phyloP scores from a whole-genome alignment of 163 green algal species.

The Chlamydomonas reinhardtii region DNA sequence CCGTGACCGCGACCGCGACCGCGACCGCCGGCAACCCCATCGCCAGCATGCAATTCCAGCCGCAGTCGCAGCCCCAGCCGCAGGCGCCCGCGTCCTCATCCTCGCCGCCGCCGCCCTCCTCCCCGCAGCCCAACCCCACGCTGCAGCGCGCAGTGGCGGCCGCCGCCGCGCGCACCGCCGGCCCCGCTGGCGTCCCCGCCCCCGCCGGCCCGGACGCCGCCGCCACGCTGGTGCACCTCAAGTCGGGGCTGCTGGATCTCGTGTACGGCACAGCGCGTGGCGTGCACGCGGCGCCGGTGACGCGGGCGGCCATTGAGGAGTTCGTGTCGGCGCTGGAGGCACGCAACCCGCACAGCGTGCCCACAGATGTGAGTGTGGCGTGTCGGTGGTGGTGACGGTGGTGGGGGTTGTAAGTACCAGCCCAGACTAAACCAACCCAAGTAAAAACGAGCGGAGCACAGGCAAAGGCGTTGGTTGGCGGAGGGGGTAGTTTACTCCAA shows the following conservation, averaged over 20 bases:
- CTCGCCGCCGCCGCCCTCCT: no score
- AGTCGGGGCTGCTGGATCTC: constrained; percentile 80
- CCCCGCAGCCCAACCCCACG: no score
- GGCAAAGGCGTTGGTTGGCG: no score
- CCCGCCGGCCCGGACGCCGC: neutral
- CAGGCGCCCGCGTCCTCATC: no score
- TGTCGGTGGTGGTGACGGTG: no score
- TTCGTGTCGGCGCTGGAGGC: constrained; percentile 85
- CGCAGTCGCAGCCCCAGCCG: neutral
- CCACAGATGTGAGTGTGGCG: constrained; percentile 49
- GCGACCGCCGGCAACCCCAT: neutral
- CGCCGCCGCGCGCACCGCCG: neutral
- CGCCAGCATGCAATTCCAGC: no score
- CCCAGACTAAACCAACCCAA: no score
- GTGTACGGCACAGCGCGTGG: constrained; percentile 85
- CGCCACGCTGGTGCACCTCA: constrained; percentile 31
- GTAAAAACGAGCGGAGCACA: no score
- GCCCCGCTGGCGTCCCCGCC: neutral
- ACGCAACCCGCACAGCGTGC: constrained; percentile 73
- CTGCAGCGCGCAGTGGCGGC: neutral
- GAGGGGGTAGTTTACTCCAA: no score
- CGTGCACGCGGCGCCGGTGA: constrained; percentile 63
- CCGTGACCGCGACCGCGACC: neutral
- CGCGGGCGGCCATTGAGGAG: constrained; percentile 82
- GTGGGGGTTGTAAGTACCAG: no score